Evolutionary conservation across 139 green algal genomes (phyloP).

Genomic region (Asterochloris sp.): DNA sequence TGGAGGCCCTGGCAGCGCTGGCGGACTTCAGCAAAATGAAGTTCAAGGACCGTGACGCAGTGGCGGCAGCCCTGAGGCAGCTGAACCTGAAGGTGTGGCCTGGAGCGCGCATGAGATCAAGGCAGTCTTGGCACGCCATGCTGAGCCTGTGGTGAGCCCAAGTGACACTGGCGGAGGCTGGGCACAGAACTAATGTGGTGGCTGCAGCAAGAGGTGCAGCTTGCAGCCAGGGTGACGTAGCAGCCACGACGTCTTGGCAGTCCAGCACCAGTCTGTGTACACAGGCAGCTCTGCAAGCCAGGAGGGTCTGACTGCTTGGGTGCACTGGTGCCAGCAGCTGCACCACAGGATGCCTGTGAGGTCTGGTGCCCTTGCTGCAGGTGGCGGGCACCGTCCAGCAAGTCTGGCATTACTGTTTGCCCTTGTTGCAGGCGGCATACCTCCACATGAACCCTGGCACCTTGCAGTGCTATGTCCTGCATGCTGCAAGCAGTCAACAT

Average conservation of each 20-base stretch:
- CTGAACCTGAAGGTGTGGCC: conserved; percentile 13
- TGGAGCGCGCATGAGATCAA: not conserved
- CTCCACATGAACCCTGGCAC: not conserved
- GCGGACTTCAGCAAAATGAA: conserved; percentile 17
- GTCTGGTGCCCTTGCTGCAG: too few species aligned
- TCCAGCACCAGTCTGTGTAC: too few species aligned
- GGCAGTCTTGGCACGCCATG: not conserved
- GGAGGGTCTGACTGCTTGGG: too few species aligned
- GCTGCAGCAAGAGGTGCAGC: too few species aligned
- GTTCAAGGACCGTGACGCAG: conserved; percentile 21
- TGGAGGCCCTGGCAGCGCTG: not conserved
- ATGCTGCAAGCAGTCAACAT: not conserved
- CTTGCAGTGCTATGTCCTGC: not conserved
- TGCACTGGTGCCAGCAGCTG: too few species aligned
- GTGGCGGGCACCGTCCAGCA: not conserved
- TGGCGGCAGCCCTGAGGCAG: conserved; percentile 10
- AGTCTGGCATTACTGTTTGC: not conserved
- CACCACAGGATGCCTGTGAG: too few species aligned
- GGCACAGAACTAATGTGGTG: too few species aligned
- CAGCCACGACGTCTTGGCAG: too few species aligned
- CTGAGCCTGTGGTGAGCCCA: not conserved
- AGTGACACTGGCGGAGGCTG: too few species aligned
- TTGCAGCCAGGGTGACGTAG: too few species aligned
- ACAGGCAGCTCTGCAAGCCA: too few species aligned
- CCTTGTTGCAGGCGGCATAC: not conserved